Base-by-base conservation (phyloP, 371 early-diverging fungal genomes). In the Umbelopsis sp. region DNA sequence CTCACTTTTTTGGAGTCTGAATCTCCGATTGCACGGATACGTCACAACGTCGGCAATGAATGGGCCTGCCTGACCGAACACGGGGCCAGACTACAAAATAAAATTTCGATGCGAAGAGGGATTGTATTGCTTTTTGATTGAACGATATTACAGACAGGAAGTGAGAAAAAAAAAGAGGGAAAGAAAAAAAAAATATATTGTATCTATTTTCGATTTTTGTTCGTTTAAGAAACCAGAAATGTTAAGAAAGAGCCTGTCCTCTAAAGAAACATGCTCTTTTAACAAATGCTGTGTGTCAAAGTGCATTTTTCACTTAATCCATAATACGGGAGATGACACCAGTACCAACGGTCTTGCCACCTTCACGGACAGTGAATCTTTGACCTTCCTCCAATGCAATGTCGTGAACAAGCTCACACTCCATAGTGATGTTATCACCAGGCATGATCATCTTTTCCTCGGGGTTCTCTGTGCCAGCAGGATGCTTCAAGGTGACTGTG, bases 361-460 rank as follows among this genome's bases (percentile, higher is more conserved):
- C 98, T 84, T 99, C 99, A 76, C 99, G 95, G 69, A 99, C 91
- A 68, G 98, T 97, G 88, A 98, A 99, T 70, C 97, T 89, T 78
- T 93, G 87, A 70, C 97, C 97, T 75, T 90, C 89, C 76, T 98
- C 96, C 72, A 98, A 82, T 64, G 98, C 95, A 70, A 97, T 86
- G 44, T 92, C 89, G 69, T 86, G 78, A 45, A 87, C 76, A 70
- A 97, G 88, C 79, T 94, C 94, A 78, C 94, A 89, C 72, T 85
- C 74, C 87, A 97, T 84, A 69, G 89, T 88, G 35, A 96, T 91
- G 71, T 97, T 96, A 78, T 98, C 98, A 66, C 99, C 99, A n/a
- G 99, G 99, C 95, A 97, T 95, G 69, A 99, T 90, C 91, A 97
- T 92, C 89, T 95, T 93, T 65, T 95, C 94, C 53, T 93, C 91